phyloP scores from a whole-genome alignment of 805 yeast genomes.

The Saccharomycopsis schoenii region DNA sequence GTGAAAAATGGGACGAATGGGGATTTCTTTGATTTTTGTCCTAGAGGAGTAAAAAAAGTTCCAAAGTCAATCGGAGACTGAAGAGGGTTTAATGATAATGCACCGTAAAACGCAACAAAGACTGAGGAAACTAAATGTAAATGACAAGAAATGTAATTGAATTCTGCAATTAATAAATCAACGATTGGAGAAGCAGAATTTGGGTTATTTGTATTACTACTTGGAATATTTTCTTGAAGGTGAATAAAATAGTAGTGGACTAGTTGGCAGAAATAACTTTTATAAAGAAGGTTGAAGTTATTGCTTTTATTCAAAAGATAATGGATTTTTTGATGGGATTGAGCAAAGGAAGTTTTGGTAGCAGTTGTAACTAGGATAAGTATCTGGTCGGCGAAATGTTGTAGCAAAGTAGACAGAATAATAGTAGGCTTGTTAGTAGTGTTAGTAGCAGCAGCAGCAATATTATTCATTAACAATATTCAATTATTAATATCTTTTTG shows the following conservation, averaged over 20 bases:
- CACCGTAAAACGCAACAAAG: slow-evolving; percentile 24
- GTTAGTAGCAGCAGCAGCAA: neutral
- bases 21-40: neutral
- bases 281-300: slow-evolving; percentile 18
- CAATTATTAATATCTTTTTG: neutral
- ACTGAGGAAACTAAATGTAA: slow-evolving; percentile 16
- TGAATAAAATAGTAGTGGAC: slow-evolving; percentile 9
- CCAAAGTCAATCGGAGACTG: slow-evolving; percentile 8
- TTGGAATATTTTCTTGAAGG: neutral
- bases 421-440: neutral
- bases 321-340: slow-evolving; percentile 36
- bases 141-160: slow-evolving; percentile 21
- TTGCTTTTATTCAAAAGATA: slow-evolving; percentile 25
- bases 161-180: slow-evolving; percentile 21
- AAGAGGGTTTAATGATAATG: slow-evolving; percentile 15
- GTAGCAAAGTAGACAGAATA: neutral
- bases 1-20: slow-evolving; percentile 20
- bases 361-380: slow-evolving; percentile 40
- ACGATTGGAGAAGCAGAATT: neutral
- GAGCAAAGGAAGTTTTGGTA: slow-evolving; percentile 31
- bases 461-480: slow-evolving; percentile 1
- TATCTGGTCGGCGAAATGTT: slow-evolving; percentile 42
- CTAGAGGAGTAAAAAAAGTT: slow-evolving; percentile 25
- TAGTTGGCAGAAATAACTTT: slow-evolving; percentile 27
- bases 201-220: neutral